Conservation (phyloP, 2,329 filamentous ascomycete species). For the Neurospora crassa region DNA sequence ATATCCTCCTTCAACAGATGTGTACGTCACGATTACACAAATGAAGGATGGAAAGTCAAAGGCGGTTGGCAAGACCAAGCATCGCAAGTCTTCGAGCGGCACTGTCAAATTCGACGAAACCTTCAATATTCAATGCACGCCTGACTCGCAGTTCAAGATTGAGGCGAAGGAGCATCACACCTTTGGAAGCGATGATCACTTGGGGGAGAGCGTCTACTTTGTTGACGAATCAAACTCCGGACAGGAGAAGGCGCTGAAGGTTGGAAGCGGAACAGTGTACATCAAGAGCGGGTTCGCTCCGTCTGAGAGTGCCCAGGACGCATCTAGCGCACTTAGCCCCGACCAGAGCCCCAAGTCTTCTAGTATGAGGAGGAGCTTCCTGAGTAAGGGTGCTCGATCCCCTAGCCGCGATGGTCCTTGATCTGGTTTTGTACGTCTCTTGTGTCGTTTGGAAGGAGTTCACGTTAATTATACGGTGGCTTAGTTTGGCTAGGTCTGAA, state of each 20-base stretch:
- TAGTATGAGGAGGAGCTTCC: constrained; percentile 41
- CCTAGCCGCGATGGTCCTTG: constrained; percentile 32
- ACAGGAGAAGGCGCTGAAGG: constrained; percentile 61
- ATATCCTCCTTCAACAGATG: constrained; percentile 65
- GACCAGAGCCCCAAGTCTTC: constrained; percentile 32
- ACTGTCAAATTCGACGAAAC: constrained; percentile 64
- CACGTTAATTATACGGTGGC: neutral
- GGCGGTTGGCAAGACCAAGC: constrained; percentile 84
- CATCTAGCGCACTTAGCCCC: constrained; percentile 6
- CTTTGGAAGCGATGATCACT: constrained; percentile 71
- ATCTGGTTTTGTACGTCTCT: neutral
- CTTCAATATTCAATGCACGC: constrained; percentile 67
- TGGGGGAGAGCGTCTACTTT: constrained; percentile 84
- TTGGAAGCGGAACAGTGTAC: constrained; percentile 63
- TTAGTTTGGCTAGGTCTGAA: neutral
- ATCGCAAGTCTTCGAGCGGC: constrained; percentile 64
- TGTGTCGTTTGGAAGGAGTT: neutral
- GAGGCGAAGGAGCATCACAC: constrained; percentile 77
- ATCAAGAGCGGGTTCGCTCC: constrained; percentile 63
- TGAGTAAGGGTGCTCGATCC: constrained; percentile 34
- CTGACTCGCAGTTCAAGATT: constrained; percentile 79
- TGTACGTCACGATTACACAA: constrained; percentile 68
- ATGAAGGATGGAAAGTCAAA: constrained; percentile 57
- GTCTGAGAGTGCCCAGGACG: constrained; percentile 31
- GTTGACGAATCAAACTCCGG: constrained; percentile 68